Conservation (phyloP, 2,329 filamentous ascomycete species). For the Trichoderma afroharzianum region DNA sequence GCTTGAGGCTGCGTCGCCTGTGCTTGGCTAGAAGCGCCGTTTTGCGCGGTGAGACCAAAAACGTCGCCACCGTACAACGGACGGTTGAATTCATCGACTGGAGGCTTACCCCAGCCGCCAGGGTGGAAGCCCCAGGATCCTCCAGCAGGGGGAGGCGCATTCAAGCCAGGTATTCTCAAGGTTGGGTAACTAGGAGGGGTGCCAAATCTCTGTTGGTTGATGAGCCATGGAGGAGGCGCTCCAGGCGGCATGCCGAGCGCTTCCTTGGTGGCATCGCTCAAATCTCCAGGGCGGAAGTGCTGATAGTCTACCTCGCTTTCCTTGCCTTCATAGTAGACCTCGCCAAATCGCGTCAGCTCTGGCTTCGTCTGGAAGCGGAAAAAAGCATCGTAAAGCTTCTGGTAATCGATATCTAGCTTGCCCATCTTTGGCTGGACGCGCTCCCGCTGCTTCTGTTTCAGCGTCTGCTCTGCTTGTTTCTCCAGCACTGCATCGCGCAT, state of each 20-base stretch:
- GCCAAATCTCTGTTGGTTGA: conserved; percentile 92
- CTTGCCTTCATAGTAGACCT: conserved; percentile 99
- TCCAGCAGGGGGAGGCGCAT: conserved; percentile 84
- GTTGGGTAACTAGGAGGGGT: conserved; percentile 92
- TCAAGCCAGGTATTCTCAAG: conserved; percentile 91
- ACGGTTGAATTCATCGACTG: conserved; percentile 87
- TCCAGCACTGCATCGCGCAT: conserved; percentile 97
- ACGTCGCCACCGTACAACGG: conserved; percentile 93
- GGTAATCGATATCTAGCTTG: conserved; percentile 96
- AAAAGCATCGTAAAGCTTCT: conserved; percentile 97
- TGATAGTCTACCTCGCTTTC: conserved; percentile 94
- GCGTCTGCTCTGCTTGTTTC: conserved; percentile 84
- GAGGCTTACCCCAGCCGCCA: conserved; percentile 93
- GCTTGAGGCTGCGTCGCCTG: conserved; percentile 39
- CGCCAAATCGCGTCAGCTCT: conserved; percentile 86
- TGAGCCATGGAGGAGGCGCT: conserved; percentile 92
- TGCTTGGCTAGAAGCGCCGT: conserved; percentile 35
- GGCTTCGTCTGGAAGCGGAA: conserved; percentile 98
- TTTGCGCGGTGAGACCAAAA: conserved; percentile 66
- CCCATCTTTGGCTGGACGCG: conserved; percentile 94
- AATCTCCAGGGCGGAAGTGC: conserved; percentile 83
- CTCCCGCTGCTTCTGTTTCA: conserved; percentile 95
- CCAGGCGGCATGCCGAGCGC: conserved; percentile 91
- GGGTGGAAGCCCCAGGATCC: conserved; percentile 93
- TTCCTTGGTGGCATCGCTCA: conserved; percentile 86